Evolutionary conservation across 768 basidiomycete genomes (phyloP).

Genomic region (Leccinum longicurvipes): DNA sequence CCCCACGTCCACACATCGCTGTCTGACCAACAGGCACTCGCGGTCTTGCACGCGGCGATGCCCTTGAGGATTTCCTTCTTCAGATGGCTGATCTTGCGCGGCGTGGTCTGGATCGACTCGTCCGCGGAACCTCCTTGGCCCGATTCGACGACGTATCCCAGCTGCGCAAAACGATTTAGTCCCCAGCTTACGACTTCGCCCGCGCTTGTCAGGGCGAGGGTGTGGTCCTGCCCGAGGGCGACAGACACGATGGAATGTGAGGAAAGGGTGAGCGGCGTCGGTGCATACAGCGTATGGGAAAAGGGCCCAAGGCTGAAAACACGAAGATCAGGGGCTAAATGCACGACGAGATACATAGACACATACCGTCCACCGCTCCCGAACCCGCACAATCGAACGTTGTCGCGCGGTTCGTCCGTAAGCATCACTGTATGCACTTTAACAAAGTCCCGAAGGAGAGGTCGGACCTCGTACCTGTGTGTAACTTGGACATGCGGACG

Average conservation of each 20-base stretch:
- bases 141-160: constrained; percentile 80
- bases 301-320: constrained; percentile 61
- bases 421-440: constrained; percentile 43
- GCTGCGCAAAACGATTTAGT: constrained; percentile 81
- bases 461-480: constrained; percentile 56
- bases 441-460: background rate
- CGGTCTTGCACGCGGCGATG: constrained; percentile 80
- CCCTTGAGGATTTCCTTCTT: constrained; percentile 78
- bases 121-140: constrained; percentile 46
- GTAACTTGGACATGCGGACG: constrained; percentile 82
- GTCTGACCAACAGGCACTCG: constrained; percentile 87
- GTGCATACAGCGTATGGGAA: constrained; percentile 74
- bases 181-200: constrained; percentile 94
- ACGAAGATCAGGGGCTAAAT: background rate
- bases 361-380: constrained; percentile 79
- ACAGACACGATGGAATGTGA: constrained; percentile 58
- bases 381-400: constrained; percentile 85
- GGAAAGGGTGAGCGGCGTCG: constrained; percentile 59
- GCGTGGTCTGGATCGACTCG: constrained; percentile 72
- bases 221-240: constrained; percentile 93
- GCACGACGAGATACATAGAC: background rate
- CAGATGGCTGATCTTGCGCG: constrained; percentile 73
- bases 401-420: constrained; percentile 69
- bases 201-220: constrained; percentile 72
- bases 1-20: constrained; percentile 63